Conservation (phyloP, 1,139 yeast species). For the Candida dubliniensis region DNA sequence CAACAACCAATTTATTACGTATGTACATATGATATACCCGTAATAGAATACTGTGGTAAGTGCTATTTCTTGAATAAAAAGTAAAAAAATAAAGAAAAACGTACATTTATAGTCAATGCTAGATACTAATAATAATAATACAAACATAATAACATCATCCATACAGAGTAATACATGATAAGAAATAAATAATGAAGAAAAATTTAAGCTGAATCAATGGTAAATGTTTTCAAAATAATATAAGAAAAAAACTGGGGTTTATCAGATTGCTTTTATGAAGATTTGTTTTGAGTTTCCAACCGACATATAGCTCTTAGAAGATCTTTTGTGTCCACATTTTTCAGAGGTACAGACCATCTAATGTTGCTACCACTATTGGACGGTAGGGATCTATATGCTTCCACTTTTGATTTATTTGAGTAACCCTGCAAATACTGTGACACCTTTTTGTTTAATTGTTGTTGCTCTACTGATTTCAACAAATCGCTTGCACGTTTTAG, state of each 20-base stretch:
- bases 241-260: background rate
- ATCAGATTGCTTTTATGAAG: background rate
- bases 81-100: background rate
- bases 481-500: constrained; percentile 23
- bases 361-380: constrained; percentile 2
- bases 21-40: background rate
- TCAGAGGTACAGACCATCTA: constrained; percentile 21
- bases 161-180: background rate
- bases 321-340: constrained; percentile 20
- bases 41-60: background rate
- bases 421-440: constrained; percentile 22
- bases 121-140: background rate
- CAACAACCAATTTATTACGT: background rate
- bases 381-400: constrained; percentile 9
- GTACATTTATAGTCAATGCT: background rate
- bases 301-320: constrained; percentile 22
- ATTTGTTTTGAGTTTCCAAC: constrained; percentile 13
- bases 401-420: constrained; percentile 18
- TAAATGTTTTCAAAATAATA: too few species aligned
- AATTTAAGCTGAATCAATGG: background rate
- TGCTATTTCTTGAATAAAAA: background rate
- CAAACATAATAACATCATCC: background rate
- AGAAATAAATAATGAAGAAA: constrained; percentile 7
- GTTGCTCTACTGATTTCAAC: constrained; percentile 18
- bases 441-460: constrained; percentile 19